Evolutionary conservation across 345 rosid genomes (phyloP).

Genomic region (Salix arbutifolia): DNA sequence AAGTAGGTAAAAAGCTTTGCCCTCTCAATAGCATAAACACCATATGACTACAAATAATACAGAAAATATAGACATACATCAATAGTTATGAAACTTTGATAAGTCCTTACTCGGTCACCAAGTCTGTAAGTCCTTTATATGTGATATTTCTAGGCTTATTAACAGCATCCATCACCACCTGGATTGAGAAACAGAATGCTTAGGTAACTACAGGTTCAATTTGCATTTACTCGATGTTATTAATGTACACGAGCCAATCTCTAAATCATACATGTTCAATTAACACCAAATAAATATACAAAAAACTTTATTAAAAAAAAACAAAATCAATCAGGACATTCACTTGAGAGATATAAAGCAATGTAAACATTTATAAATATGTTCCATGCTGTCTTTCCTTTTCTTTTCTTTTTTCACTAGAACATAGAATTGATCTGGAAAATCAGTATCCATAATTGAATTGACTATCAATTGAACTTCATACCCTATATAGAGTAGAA

Average conservation of each 20-base stretch:
- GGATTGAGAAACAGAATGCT: not conserved
- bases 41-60: not conserved
- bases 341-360: not conserved
- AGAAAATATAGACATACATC: not conserved
- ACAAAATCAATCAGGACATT: not conserved
- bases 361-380: not conserved
- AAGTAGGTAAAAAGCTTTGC: not conserved
- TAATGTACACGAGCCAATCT: not conserved
- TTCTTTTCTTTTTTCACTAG: too few relatives aligned
- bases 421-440: too few relatives aligned
- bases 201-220: not conserved
- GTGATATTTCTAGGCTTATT: conserved; percentile 72
- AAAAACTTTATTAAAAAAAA: too few relatives aligned
- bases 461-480: too few relatives aligned
- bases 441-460: too few relatives aligned
- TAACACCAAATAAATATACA: too few relatives aligned
- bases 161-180: conserved; percentile 97
- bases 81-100: not conserved
- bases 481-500: not conserved
- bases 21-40: not conserved
- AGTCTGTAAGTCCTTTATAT: conserved; percentile 82
- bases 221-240: not conserved
- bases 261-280: not conserved
- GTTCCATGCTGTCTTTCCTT: too few relatives aligned
- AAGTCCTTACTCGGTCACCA: conserved; percentile 80